These are phyloP conservation scores for Fusarium sp. DNA, from an alignment of 2,329 filamentous ascomycete species.

Conservation along the genomic window DNA sequence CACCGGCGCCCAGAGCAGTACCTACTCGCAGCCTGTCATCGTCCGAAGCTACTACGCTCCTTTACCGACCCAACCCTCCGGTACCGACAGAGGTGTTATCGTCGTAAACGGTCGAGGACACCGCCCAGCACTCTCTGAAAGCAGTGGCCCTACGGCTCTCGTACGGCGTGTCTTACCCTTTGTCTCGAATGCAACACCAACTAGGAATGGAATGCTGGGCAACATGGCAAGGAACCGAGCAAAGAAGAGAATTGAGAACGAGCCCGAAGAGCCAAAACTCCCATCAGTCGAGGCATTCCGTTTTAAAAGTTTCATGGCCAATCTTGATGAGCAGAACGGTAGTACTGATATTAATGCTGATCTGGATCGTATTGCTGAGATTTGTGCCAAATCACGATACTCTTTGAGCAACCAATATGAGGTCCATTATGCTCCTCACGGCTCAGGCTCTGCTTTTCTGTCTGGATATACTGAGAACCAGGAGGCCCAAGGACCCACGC, in stretches of 20 bases:
- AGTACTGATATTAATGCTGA: slow-evolving; percentile 63
- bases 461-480: slow-evolving; percentile 45
- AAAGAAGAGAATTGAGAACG: slow-evolving; percentile 48
- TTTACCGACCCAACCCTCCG: slow-evolving; percentile 47
- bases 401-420: slow-evolving; percentile 74
- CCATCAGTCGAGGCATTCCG: slow-evolving; percentile 71
- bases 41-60: slow-evolving; percentile 69
- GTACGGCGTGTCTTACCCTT: slow-evolving; percentile 48
- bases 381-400: slow-evolving; percentile 71
- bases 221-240: slow-evolving; percentile 56
- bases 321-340: slow-evolving; percentile 57
- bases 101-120: slow-evolving; percentile 44
- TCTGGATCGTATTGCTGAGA: slow-evolving; percentile 72
- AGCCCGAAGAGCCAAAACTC: slow-evolving; percentile 56
- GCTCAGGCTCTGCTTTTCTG: slow-evolving; percentile 62
- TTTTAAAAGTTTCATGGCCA: slow-evolving; percentile 71
- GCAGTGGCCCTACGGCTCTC: slow-evolving; percentile 43
- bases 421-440: slow-evolving; percentile 70
- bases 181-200: slow-evolving; percentile 44
- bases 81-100: slow-evolving; percentile 45
- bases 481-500: slow-evolving; percentile 58
- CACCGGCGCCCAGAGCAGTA: slow-evolving; percentile 64
- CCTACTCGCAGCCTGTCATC: slow-evolving; percentile 71
- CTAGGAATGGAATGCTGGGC: slow-evolving; percentile 53
- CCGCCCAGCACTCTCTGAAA: slow-evolving; percentile 42